A percentile compares a stretch with the other conserved stretches of the same genome.
Conservation (phyloP, 75 land plant species). For the Chamaecyparis obtusa region DNA sequence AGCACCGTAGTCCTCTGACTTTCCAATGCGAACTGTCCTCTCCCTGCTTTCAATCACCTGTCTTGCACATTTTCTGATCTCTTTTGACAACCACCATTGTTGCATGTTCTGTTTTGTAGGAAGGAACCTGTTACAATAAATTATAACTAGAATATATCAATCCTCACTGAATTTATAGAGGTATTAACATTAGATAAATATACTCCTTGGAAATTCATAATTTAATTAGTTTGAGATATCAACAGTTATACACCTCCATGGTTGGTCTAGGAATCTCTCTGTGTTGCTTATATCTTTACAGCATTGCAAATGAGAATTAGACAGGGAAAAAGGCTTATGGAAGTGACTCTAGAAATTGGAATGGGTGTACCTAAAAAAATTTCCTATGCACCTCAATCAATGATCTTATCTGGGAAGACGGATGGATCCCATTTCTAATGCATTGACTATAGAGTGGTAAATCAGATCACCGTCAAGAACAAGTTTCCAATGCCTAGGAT, state of each 20-base stretch:
- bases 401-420: too few relatives aligned
- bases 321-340: background rate
- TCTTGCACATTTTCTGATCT: slow-evolving; percentile 10
- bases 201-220: background rate
- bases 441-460: too few relatives aligned
- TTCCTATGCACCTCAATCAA: too few relatives aligned
- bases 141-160: background rate
- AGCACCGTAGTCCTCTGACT: slow-evolving; percentile 21
- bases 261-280: background rate
- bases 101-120: slow-evolving; percentile 35
- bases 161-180: background rate
- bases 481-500: too few relatives aligned
- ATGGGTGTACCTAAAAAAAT: too few relatives aligned
- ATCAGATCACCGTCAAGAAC: too few relatives aligned
- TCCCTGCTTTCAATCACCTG: slow-evolving; percentile 27
- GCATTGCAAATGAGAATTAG: background rate
- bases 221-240: background rate
- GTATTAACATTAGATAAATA: background rate
- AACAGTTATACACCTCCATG: background rate
- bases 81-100: slow-evolving; percentile 12
- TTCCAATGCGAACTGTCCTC: slow-evolving; percentile 16
- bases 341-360: too few relatives aligned
- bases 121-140: slow-evolving; percentile 22
- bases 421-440: too few relatives aligned
- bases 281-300: background rate